Evolutionary conservation across 1,284 basidiomycete species (phyloP).

Genomic region (Sanghuangporus weigelae): DNA sequence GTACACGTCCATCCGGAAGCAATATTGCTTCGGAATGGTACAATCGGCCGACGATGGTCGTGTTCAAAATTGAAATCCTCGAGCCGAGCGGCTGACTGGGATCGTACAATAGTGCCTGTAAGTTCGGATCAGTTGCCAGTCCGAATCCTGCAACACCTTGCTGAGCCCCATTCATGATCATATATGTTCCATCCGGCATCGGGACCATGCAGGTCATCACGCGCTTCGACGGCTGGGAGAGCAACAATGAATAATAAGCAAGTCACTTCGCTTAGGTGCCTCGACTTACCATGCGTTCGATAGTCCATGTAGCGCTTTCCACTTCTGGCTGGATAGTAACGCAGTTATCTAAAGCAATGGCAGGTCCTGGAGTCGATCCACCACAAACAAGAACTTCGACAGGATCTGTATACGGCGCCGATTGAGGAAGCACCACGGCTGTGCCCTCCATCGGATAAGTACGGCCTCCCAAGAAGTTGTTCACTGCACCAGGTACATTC

Average conservation of each 20-base stretch:
- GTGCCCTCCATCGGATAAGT: slow-evolving; percentile 76
- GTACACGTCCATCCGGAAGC: slow-evolving; percentile 62
- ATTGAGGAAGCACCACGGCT: slow-evolving; percentile 62
- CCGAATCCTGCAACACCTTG: slow-evolving; percentile 73
- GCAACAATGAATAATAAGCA: neutral
- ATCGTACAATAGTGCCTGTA: slow-evolving; percentile 63
- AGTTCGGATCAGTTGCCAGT: slow-evolving; percentile 58
- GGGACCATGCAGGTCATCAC: slow-evolving; percentile 72
- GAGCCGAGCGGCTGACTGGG: slow-evolving; percentile 53
- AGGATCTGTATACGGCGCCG: slow-evolving; percentile 67
- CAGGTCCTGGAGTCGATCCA: slow-evolving; percentile 55
- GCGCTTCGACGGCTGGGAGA: slow-evolving; percentile 59
- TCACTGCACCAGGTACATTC: slow-evolving; percentile 71
- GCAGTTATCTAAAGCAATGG: slow-evolving; percentile 64
- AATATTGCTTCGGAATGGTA: slow-evolving; percentile 77
- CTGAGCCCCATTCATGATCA: slow-evolving; percentile 65
- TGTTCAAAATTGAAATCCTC: slow-evolving; percentile 60
- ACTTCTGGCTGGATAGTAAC: slow-evolving; percentile 60
- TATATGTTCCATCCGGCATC: slow-evolving; percentile 67
- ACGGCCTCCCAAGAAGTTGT: slow-evolving; percentile 64
- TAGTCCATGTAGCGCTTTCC: slow-evolving; percentile 49
- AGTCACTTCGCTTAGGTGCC: neutral
- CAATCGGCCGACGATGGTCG: slow-evolving; percentile 73
- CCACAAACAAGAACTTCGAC: slow-evolving; percentile 69
- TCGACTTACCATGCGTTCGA: slow-evolving; percentile 58